Evolutionary conservation across 148 eudicot species (phyloP).

Genomic region (Cornus florida): DNA sequence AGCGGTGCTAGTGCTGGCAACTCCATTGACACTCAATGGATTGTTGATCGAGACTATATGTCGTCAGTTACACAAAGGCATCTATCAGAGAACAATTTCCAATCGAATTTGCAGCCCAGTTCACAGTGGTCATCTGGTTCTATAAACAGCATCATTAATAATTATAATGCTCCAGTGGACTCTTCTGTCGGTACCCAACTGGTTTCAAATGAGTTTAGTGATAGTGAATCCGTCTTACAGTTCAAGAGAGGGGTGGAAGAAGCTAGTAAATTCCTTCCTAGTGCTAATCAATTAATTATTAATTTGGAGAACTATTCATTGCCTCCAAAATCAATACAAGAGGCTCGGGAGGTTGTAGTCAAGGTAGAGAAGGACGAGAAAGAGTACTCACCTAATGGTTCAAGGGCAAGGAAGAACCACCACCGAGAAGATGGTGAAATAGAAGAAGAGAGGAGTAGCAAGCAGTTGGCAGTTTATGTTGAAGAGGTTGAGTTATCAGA

Average conservation of each 20-base stretch:
- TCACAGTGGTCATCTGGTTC: constrained; percentile 25
- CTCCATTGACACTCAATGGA: background rate
- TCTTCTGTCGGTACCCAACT: constrained; percentile 6
- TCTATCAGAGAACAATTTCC: too few species aligned
- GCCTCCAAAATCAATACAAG: constrained; percentile 21
- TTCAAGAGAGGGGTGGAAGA: constrained; percentile 42
- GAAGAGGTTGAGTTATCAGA: constrained; percentile 53
- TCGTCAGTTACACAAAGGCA: too few species aligned
- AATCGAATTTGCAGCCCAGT: background rate
- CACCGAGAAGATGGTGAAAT: constrained; percentile 27
- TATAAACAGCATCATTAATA: constrained; percentile 8
- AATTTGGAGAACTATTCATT: constrained; percentile 26
- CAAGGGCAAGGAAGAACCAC: constrained; percentile 38
- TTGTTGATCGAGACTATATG: too few species aligned
- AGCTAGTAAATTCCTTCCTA: constrained; percentile 39
- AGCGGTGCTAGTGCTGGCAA: background rate
- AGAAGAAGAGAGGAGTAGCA: constrained; percentile 38
- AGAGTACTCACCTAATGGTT: constrained; percentile 18
- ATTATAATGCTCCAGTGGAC: background rate
- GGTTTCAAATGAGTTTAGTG: constrained; percentile 17
- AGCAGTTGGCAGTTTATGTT: constrained; percentile 39
- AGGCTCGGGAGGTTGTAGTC: constrained; percentile 8
- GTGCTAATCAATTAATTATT: constrained; percentile 13
- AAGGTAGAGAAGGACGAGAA: constrained; percentile 24
- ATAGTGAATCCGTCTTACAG: constrained; percentile 30